These are phyloP conservation scores for Neurospora discreta DNA, from an alignment of 495 filamentous ascomycete species.

Conservation along the genomic window DNA sequence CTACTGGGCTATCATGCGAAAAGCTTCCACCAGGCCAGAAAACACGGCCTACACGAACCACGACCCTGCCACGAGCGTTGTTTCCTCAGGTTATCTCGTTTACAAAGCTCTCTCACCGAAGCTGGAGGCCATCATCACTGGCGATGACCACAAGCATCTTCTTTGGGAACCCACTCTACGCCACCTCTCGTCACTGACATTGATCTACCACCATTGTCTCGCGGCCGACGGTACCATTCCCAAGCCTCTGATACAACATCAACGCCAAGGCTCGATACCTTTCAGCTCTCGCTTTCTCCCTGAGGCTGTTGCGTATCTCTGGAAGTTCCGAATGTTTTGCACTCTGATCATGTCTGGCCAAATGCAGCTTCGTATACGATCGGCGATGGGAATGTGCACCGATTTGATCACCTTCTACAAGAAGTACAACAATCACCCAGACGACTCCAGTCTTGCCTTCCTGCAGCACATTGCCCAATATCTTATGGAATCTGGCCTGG, in stretches of 20 bases:
- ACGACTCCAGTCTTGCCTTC: slow-evolving; percentile 37
- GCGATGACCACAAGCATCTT: slow-evolving; percentile 37
- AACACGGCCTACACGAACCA: slow-evolving; percentile 3
- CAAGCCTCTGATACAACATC: slow-evolving; percentile 19
- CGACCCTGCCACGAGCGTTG: slow-evolving; percentile 14
- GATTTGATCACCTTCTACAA: slow-evolving; percentile 56
- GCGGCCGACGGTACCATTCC: slow-evolving; percentile 23
- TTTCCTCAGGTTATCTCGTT: slow-evolving; percentile 25
- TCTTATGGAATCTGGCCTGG: slow-evolving; percentile 51
- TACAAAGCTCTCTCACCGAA: slow-evolving; percentile 30
- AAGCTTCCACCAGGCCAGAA: slow-evolving; percentile 13
- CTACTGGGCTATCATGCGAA: slow-evolving; percentile 15
- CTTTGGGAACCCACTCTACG: slow-evolving; percentile 30
- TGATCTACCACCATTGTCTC: slow-evolving; percentile 32
- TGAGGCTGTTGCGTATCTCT: slow-evolving; percentile 47
- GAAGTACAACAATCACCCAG: slow-evolving; percentile 26
- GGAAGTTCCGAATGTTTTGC: slow-evolving; percentile 58
- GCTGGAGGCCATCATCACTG: slow-evolving; percentile 28
- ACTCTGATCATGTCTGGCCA: slow-evolving; percentile 69
- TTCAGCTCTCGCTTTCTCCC: slow-evolving; percentile 15
- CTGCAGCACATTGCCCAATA: slow-evolving; percentile 55
- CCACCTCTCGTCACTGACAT: slow-evolving; percentile 24
- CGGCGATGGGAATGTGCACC: slow-evolving; percentile 55
- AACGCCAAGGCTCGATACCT: slow-evolving; percentile 16
- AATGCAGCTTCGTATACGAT: slow-evolving; percentile 77